phyloP scores from a whole-genome alignment of 2,329 filamentous ascomycete species.

The Hypoxylon sp. region DNA sequence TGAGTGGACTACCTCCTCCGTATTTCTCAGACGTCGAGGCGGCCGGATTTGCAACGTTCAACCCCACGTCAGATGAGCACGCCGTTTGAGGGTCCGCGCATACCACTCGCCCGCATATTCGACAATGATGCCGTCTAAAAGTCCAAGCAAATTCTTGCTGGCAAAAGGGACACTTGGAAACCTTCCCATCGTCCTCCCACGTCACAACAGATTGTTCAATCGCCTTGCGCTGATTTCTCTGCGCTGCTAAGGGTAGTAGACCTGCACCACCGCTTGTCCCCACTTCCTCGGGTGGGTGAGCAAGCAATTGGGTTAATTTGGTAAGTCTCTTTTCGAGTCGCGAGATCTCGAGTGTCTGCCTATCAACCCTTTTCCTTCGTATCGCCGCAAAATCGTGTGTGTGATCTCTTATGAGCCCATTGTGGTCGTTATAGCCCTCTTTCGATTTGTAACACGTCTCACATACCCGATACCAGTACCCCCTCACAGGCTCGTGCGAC shows the following conservation, averaged over 20 bases:
- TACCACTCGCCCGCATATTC: conserved; percentile 91
- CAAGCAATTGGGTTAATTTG: conserved; percentile 84
- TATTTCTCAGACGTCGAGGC: conserved; percentile 56
- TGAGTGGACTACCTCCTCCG: conserved; percentile 53
- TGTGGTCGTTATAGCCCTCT: conserved; percentile 92
- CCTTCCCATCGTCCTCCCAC: conserved; percentile 90
- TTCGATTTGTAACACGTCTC: conserved; percentile 99
- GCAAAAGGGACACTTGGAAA: conserved; percentile 88
- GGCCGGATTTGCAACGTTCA: conserved; percentile 72
- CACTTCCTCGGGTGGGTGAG: conserved; percentile 73
- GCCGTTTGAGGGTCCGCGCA: conserved; percentile 86
- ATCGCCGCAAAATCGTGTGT: conserved; percentile 74
- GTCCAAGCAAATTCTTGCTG: conserved; percentile 96
- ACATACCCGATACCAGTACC: conserved; percentile 93
- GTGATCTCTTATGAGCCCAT: conserved; percentile 75
- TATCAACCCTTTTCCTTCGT: conserved; percentile 81
- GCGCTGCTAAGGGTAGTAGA: conserved; percentile 69
- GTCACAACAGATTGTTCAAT: conserved; percentile 92
- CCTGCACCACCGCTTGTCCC: conserved; percentile 55
- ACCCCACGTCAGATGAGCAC: conserved; percentile 84
- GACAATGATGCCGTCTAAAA: conserved; percentile 92
- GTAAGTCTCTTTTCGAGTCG: conserved; percentile 91
- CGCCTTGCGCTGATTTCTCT: conserved; percentile 78
- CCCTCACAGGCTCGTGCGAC: conserved; percentile 86
- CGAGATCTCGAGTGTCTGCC: conserved; percentile 86